Conservation (phyloP, 2,329 filamentous ascomycete species). For the Cercospora janseana region DNA sequence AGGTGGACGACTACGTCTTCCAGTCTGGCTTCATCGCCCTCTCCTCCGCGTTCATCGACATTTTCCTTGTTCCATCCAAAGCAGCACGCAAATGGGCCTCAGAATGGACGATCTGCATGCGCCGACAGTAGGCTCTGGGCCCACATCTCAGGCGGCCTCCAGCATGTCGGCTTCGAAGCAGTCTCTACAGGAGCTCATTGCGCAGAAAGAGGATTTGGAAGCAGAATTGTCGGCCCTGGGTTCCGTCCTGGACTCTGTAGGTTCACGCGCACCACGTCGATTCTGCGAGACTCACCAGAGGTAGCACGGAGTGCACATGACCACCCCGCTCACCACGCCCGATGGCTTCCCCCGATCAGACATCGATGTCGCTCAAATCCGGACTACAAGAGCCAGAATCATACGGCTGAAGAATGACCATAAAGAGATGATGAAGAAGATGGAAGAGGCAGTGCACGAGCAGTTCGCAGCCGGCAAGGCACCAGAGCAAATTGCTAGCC, state of each 20-base stretch:
- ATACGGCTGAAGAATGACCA: constrained; percentile 90
- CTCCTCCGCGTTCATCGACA: neutral
- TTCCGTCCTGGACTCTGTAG: constrained; percentile 81
- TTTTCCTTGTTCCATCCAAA: neutral
- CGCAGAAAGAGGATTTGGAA: constrained; percentile 81
- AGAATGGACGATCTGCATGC: constrained; percentile 65
- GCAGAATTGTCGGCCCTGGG: constrained; percentile 81
- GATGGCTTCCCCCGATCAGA: constrained; percentile 93
- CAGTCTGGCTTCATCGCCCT: neutral
- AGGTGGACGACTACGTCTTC: constrained; percentile 11
- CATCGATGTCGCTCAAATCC: constrained; percentile 92
- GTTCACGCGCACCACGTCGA: constrained; percentile 31
- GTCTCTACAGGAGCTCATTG: constrained; percentile 75
- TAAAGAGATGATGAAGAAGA: constrained; percentile 77
- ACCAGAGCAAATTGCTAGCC: constrained; percentile 16
- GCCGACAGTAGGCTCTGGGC: constrained; percentile 74
- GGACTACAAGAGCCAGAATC: constrained; percentile 87
- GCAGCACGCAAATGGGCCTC: constrained; percentile 47
- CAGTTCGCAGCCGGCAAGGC: constrained; percentile 64
- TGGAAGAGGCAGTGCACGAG: constrained; percentile 84
- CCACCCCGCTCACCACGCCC: constrained; percentile 76
- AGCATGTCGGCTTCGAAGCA: constrained; percentile 55
- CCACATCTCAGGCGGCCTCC: constrained; percentile 43
- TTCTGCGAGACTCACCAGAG: constrained; percentile 22
- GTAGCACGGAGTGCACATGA: constrained; percentile 94